Base-by-base conservation (phyloP, 805 yeast genomes). In the Zygosaccharomyces bisporus region DNA sequence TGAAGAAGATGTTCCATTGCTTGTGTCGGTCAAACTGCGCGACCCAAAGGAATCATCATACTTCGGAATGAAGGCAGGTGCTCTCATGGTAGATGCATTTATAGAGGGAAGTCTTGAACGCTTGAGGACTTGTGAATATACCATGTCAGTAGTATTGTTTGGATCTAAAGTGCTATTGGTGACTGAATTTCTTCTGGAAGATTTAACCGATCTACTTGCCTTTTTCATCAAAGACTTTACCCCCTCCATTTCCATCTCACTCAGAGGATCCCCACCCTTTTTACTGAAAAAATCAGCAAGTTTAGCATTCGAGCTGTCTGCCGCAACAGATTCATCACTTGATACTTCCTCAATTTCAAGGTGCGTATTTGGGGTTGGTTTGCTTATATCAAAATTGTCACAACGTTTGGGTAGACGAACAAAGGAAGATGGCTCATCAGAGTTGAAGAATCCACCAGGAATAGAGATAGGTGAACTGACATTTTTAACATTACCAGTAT, bases 231-330 rank as follows among this genome's bases (percentile, higher is more conserved):
- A 63, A 4, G 89, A 76, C 49, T 81, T 60, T 0, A 86, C 91
- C n/a, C 95, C 95, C 63, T 83, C 91, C 55, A 81, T 75, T 60
- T 87, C 95, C 34, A 86, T 71, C 18, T 81, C 87, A 10, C 81
- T 71, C 49, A 87, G 69, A 4, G 91, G 88, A n/a, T 66, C 66
- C 44, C 80, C 76, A n/a, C 95, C 95, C 60, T 85, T 86, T 34
- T 67, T 69, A n/a, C 72, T 71, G 62, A 86, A 86, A 58, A 87
- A 86, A 21, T 73, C 77, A 9, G 88, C 82, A 38, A 86, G 65
- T 24, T 76, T 73, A 23, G 76, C 79, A 64, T 82, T 83, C 4
- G 83, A 80, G 12, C 73, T 67, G 23, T 60, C 61, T 3, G 53
- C 51, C n/a, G 50, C 46, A 31, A 43, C 41, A 13, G 34, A 37